Evolutionary conservation across 1,284 basidiomycete species (phyloP).

Genomic region (Volvariella volvacea): DNA sequence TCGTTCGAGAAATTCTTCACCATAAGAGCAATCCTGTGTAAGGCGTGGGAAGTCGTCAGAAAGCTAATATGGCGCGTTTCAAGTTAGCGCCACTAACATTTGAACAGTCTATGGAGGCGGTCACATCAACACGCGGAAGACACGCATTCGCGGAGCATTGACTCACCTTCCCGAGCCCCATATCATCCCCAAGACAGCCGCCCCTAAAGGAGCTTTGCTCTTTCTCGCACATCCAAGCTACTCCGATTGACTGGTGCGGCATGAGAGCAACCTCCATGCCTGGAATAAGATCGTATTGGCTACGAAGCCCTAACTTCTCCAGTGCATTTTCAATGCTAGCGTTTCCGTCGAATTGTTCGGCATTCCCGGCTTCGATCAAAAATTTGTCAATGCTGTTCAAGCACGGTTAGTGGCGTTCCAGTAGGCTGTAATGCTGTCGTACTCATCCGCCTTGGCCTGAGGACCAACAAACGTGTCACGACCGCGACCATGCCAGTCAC

Average conservation of each 20-base stretch:
- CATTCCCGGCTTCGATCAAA: constrained; percentile 46
- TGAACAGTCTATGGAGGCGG: constrained; percentile 33
- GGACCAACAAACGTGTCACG: constrained; percentile 38
- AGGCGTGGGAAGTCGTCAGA: neutral
- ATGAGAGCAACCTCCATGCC: constrained; percentile 53
- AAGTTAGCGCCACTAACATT: constrained; percentile 24
- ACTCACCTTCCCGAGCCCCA: constrained; percentile 52
- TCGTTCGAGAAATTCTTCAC: constrained; percentile 37
- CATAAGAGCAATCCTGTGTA: constrained; percentile 38
- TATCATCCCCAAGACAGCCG: constrained; percentile 76
- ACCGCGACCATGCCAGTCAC: constrained; percentile 39
- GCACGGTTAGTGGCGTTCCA: constrained; percentile 2
- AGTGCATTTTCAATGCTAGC: constrained; percentile 45
- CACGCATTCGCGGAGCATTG: neutral
- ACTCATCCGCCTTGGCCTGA: constrained; percentile 42
- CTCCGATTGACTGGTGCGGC: constrained; percentile 61
- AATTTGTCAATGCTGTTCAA: constrained; percentile 43
- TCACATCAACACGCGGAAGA: constrained; percentile 1
- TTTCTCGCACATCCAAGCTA: constrained; percentile 60
- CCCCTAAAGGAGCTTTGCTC: constrained; percentile 40
- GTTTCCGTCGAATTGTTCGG: constrained; percentile 49
- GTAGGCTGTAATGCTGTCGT: constrained; percentile 14
- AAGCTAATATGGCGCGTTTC: neutral
- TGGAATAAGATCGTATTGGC: constrained; percentile 33
- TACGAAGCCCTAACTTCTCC: constrained; percentile 33